Conservation (phyloP, 805 yeast species). For the Metschnikowia proteae region DNA sequence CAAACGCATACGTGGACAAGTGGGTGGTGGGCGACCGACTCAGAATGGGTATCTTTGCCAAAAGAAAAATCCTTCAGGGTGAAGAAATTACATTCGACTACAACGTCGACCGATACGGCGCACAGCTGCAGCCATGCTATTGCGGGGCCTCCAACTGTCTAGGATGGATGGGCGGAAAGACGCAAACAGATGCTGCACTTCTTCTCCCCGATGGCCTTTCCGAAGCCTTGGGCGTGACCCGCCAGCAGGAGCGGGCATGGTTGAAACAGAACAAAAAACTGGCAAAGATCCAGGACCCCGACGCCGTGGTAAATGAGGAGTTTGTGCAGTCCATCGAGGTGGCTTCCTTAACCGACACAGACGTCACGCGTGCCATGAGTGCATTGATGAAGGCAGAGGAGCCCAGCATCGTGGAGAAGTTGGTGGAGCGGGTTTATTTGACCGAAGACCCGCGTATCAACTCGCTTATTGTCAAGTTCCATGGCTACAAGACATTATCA, state of each 20-base stretch:
- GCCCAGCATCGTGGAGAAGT: constrained; percentile 53
- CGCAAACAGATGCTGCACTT: constrained; percentile 89
- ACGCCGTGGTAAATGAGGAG: constrained; percentile 56
- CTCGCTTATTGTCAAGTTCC: constrained; percentile 64
- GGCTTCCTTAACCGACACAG: constrained; percentile 47
- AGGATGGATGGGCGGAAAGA: constrained; percentile 93
- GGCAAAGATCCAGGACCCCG: constrained; percentile 47
- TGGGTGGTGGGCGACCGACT: constrained; percentile 93
- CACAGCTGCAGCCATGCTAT: constrained; percentile 88
- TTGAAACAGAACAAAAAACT: constrained; percentile 53
- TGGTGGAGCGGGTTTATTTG: constrained; percentile 62
- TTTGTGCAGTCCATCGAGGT: constrained; percentile 60
- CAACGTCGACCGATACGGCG: constrained; percentile 95
- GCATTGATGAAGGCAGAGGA: constrained; percentile 78
- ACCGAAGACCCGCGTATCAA: constrained; percentile 51
- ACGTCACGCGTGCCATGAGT: constrained; percentile 76
- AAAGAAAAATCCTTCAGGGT: constrained; percentile 63
- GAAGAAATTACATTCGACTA: constrained; percentile 93
- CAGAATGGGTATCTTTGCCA: constrained; percentile 93
- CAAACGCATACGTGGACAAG: constrained; percentile 92
- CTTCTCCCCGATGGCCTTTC: constrained; percentile 77
- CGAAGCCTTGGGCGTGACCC: constrained; percentile 78
- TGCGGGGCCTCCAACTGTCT: constrained; percentile 92
- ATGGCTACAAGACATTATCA: constrained; percentile 80
- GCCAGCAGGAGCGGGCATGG: constrained; percentile 68